Conservation (phyloP, 495 filamentous ascomycete species). For the Xylaria venustula region DNA sequence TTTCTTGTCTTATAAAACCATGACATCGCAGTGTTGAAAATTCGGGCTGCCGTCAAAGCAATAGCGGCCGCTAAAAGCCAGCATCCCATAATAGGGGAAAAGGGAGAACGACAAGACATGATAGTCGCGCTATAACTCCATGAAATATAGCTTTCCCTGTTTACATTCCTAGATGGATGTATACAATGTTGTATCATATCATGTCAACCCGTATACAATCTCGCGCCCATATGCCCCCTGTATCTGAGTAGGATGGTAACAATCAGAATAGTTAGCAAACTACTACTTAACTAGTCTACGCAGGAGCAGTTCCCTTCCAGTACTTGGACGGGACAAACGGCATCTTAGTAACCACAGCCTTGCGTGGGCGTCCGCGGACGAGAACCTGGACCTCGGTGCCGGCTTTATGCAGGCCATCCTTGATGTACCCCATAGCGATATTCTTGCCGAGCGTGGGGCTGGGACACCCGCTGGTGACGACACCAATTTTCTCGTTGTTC, state of each 20-base stretch:
- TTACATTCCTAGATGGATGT: too few relatives aligned
- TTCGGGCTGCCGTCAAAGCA: not conserved
- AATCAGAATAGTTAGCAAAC: too few relatives aligned
- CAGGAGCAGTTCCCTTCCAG: conserved; percentile 41
- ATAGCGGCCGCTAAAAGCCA: too few relatives aligned
- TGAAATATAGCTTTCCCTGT: too few relatives aligned
- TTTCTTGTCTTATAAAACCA: not conserved
- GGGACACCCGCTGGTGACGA: conserved; percentile 86
- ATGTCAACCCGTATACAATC: too few relatives aligned
- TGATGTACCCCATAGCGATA: conserved; percentile 95
- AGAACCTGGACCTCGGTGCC: conserved; percentile 81
- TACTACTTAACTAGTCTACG: not conserved
- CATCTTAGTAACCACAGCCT: conserved; percentile 85
- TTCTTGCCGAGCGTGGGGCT: conserved; percentile 82
- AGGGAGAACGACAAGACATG: too few relatives aligned
- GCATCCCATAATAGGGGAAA: too few relatives aligned
- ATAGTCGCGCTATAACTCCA: not conserved
- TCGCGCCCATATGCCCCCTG: too few relatives aligned
- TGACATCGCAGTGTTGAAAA: conserved; percentile 8
- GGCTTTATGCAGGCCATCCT: conserved; percentile 76
- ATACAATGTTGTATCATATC: too few relatives aligned
- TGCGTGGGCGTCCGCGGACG: conserved; percentile 77
- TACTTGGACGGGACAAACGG: conserved; percentile 88
- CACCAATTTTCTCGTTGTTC: conserved; percentile 54
- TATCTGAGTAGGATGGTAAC: too few relatives aligned